Evolutionary conservation across 345 rosid species (phyloP), one percentile per base, ranked within the genome.

Genomic region (Eutrema heterophyllum): DNA sequence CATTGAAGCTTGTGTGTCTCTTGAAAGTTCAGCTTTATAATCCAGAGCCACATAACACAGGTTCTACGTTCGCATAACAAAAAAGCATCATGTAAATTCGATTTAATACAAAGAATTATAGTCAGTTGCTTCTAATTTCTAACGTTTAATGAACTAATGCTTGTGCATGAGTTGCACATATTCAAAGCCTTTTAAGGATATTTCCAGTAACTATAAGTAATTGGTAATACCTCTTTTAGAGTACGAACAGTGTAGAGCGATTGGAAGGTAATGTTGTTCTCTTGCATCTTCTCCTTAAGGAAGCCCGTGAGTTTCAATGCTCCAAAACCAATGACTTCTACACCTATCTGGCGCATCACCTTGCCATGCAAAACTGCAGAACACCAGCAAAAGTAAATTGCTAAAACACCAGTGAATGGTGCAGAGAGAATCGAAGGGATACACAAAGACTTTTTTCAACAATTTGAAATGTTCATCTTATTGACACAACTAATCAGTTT

Each of bases 41-140:
- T 94, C 97, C 70, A 81, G 68, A 44, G 97, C 96, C 78, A 94
- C 97, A 78, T 94, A 94, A 77, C 97, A 94, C 27, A 94, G 89
- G 24, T 86, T 83, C 98, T 94, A 83, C 56, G 67, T 45, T 69
- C 49, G 57, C 81, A 67, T 18, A 30, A 41, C 50, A 61, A 46
- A 79, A 24, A 79, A 67, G 50, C 48, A 70, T 70, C 45, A 55
- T 24, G 16, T 45, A n/a, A 44, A 30, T 55, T 38, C 44, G 48
- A 15, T 14, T 52, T 12, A 49, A 35, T 24, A 60, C 30, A 33
- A 15, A 8, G 0, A 44, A 51, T 15, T 24, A 14, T 16, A 73
- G 10, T 56, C 32, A 13, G 16, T 21, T 43, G 35, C 64, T 64
- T 56, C 40, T 27, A 54, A 33, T 11, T 9, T 13, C 12, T 12